These are phyloP conservation scores for Primulina tabacum DNA, from an alignment of 257 asterid genomes.

Conservation along the genomic window DNA sequence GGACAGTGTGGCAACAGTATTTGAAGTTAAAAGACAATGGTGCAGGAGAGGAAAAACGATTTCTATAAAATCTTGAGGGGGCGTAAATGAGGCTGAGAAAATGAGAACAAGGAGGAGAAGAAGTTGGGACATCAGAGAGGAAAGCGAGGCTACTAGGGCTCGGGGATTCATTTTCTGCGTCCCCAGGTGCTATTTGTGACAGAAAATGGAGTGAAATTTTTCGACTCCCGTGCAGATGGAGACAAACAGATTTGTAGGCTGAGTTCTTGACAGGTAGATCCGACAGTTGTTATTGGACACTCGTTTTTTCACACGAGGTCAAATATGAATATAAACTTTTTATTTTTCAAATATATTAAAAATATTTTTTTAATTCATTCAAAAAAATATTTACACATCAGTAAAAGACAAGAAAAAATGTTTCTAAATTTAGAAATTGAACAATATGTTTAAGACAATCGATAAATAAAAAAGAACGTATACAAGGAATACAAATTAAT, in stretches of 20 bases:
- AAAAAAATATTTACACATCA: no score
- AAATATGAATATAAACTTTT: no score
- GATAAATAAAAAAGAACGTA: no score
- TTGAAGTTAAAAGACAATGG: conserved; percentile 53
- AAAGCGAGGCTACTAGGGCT: conserved; percentile 49
- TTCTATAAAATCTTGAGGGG: conserved; percentile 18
- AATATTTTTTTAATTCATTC: no score
- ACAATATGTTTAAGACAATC: no score
- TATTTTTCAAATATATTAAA: no score
- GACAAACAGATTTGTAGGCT: neutral
- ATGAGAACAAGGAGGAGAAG: conserved; percentile 28
- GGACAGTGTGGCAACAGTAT: conserved; percentile 39
- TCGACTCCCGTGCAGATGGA: conserved; percentile 20
- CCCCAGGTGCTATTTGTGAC: neutral
- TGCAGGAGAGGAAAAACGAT: conserved; percentile 40
- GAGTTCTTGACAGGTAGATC: no score
- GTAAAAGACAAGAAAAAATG: no score
- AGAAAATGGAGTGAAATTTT: neutral
- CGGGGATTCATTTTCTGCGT: conserved; percentile 35
- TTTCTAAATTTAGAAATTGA: no score
- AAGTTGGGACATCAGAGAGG: conserved; percentile 60
- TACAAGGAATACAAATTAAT: no score
- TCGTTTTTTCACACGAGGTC: no score
- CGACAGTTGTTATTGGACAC: no score
- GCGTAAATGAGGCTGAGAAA: neutral